A percentile compares a stretch with the other conserved stretches of the same genome.
phyloP scores from a whole-genome alignment of 345 rosid genomes.

The Excoecaria agallocha region DNA sequence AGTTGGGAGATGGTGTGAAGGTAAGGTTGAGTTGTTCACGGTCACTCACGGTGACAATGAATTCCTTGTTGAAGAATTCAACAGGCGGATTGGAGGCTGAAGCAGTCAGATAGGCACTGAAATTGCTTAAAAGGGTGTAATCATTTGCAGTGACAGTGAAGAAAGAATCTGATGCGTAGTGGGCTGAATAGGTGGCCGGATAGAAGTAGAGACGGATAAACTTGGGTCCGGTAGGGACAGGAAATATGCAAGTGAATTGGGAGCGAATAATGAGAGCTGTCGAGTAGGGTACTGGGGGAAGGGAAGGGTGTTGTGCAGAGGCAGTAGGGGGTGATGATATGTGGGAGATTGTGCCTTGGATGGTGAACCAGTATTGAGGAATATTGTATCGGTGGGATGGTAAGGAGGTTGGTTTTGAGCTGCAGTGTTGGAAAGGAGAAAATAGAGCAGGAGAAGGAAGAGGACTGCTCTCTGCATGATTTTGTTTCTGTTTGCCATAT shows the following conservation, averaged over 20 bases:
- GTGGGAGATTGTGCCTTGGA: no score
- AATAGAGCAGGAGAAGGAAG: no score
- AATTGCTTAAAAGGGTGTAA: slow-evolving; percentile 15
- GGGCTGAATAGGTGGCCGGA: slow-evolving; percentile 13
- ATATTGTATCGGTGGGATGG: no score
- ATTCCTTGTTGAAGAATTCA: slow-evolving; percentile 33
- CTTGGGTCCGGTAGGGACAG: slow-evolving; percentile 31
- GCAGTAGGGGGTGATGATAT: no score
- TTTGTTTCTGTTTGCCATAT: no score
- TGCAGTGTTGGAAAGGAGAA: no score
- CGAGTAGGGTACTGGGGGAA: not conserved
- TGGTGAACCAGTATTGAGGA: no score
- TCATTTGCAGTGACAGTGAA: slow-evolving; percentile 8
- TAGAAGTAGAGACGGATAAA: slow-evolving; percentile 30
- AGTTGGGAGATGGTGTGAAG: slow-evolving; percentile 25
- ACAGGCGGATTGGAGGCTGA: not conserved
- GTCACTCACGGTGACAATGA: slow-evolving; percentile 13
- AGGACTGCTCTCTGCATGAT: no score
- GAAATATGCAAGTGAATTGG: slow-evolving; percentile 33
- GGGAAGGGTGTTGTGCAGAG: no score
- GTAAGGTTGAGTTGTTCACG: slow-evolving; percentile 16
- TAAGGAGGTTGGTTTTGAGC: no score
- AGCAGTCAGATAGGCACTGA: slow-evolving; percentile 27
- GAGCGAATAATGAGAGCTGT: slow-evolving; percentile 26
- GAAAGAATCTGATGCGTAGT: not conserved